Percentiles rank a stretch among this genome's conserved stretches.
Evolutionary conservation across 2,329 filamentous ascomycete genomes (phyloP).

Genomic region (Penicillium sp.): DNA sequence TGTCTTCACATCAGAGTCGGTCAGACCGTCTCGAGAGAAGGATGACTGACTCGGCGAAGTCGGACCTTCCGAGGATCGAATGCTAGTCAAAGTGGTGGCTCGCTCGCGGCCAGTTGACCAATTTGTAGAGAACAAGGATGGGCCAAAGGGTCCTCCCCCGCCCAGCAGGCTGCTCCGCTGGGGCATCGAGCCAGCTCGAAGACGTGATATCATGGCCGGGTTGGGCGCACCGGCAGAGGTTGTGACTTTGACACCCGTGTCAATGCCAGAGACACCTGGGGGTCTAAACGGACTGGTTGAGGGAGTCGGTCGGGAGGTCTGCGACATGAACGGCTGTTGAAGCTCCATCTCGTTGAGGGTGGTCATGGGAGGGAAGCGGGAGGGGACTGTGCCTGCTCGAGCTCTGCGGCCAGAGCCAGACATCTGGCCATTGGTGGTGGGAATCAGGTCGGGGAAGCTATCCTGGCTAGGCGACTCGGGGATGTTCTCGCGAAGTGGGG

Average conservation of each 20-base stretch:
- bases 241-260: constrained; percentile 44
- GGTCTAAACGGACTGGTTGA: constrained; percentile 87
- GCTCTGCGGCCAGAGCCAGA: constrained; percentile 74
- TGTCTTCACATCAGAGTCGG: constrained; percentile 88
- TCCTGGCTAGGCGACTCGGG: constrained; percentile 92
- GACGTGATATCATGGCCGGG: constrained; percentile 77
- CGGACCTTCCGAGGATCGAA: constrained; percentile 83
- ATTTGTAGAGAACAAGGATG: constrained; percentile 82
- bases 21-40: constrained; percentile 81
- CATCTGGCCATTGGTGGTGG: constrained; percentile 67
- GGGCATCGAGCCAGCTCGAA: constrained; percentile 92
- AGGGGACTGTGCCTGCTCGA: constrained; percentile 93
- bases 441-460: constrained; percentile 88
- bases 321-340: constrained; percentile 66
- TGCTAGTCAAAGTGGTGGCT: constrained; percentile 85
- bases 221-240: constrained; percentile 58
- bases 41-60: constrained; percentile 85
- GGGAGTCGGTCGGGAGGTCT: constrained; percentile 82
- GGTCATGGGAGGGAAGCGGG: constrained; percentile 81
- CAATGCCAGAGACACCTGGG: constrained; percentile 45
- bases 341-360: constrained; percentile 62
- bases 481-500: constrained; percentile 93
- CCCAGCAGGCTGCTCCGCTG: constrained; percentile 75
- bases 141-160: constrained; percentile 73
- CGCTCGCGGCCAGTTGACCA: constrained; percentile 83